Base-by-base conservation (phyloP, 163 green algal species). In the Volvox carteri region DNA sequence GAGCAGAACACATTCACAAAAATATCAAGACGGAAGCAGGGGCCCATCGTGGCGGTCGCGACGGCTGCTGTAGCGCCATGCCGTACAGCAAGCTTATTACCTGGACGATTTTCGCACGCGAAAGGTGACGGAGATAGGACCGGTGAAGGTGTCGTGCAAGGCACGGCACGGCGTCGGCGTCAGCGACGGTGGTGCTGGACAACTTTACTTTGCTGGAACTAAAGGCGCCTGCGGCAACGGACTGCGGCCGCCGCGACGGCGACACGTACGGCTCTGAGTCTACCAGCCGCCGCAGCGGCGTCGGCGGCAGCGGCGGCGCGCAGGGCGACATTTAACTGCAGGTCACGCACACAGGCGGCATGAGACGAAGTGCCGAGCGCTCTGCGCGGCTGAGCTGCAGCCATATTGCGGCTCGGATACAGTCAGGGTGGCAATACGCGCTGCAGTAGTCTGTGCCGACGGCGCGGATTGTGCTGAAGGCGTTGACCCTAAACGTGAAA, bases 71-170 rank as follows among this genome's bases (percentile, higher is more conserved):
- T n/a, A n/a, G n/a, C n/a, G n/a, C n/a, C n/a, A n/a, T 58, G 28
- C 5, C 54, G 7, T 65, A 65, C 54, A 65, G 54, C 54, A 65
- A 19, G 7, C 28, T 65, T 28, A 23, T n/a, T n/a, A n/a, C n/a
- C n/a, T 33, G 60, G 60, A 33, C 25, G 23, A 1, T 30, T 33
- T 72, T 16, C 39, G 28, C 2, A 80, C 44, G 23, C n/a, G 73
- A 48, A 84, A 35, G 48, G 48, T 84, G 75, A 84, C 75, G 48
- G 48, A 72, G 75, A 18, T n/a, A 5, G 75, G 4, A 16, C 48
- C 75, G 6, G 48, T 39, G 75, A 37, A 84, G n/a, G 33, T 68
- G 12, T 84, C 33, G 30, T 84, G 75, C 33, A 84, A 30, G 19
- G 30, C 35, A 14, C 75, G 30, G 30, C 48, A 30, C 9, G 3